phyloP scores from a whole-genome alignment of 257 asterid genomes.

The Phtheirospermum japonicum region DNA sequence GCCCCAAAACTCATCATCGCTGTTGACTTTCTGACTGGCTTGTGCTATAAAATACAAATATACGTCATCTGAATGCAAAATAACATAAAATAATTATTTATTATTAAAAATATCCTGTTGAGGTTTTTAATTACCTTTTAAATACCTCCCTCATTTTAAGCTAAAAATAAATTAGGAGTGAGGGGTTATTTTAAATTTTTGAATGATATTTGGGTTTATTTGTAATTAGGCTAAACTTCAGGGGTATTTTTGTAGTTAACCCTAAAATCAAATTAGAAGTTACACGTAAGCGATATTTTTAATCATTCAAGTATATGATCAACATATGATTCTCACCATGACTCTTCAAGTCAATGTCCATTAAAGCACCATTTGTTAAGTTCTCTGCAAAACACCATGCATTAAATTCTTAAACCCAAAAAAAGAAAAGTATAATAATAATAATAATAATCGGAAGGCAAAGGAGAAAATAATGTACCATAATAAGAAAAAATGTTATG shows the following conservation, averaged over 20 bases:
- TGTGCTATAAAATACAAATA: conserved; percentile 27
- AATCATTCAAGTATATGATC: background rate
- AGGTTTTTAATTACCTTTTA: no score
- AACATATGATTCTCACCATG: conserved; percentile 40
- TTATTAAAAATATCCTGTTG: no score
- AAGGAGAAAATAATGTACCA: conserved; percentile 38
- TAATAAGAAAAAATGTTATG: conserved; percentile 71
- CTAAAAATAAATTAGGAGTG: no score
- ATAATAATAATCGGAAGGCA: background rate
- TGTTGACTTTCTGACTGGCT: conserved; percentile 28
- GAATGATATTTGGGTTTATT: no score
- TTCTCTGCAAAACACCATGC: conserved; percentile 39
- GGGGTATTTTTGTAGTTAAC: background rate
- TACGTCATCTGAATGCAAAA: conserved; percentile 7
- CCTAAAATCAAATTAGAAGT: background rate
- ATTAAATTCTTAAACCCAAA: conserved; percentile 25
- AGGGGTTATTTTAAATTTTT: no score
- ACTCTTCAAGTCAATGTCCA: conserved; percentile 27
- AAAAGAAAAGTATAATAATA: no score
- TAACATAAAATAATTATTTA: no score
- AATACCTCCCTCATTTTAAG: no score
- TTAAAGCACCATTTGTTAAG: conserved; percentile 24
- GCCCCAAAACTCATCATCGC: conserved; percentile 28
- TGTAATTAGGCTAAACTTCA: background rate
- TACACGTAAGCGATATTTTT: no score